Conservation (phyloP, 495 filamentous ascomycete species). For the Ramalina intermedia region DNA sequence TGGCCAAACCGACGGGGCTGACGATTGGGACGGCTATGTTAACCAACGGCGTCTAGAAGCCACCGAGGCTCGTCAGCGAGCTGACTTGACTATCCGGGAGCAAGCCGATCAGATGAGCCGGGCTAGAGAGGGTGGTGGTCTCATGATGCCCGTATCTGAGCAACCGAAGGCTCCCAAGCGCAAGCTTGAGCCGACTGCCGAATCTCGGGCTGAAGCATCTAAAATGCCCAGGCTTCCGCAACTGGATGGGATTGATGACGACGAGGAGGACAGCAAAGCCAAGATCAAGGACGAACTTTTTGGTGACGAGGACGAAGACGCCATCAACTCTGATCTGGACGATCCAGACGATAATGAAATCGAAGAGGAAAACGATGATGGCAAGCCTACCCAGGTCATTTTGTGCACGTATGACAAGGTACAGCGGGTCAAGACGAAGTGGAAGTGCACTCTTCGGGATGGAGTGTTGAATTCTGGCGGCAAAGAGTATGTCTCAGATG, state of each 20-base stretch:
- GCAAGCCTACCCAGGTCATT: slow-evolving; percentile 68
- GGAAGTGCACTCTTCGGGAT: slow-evolving; percentile 98
- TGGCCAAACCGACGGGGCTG: slow-evolving; percentile 62
- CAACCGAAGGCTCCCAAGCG: slow-evolving; percentile 15
- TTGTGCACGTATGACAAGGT: slow-evolving; percentile 99
- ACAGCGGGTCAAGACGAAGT: slow-evolving; percentile 98
- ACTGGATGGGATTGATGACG: slow-evolving; percentile 47
- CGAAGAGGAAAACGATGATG: slow-evolving; percentile 70
- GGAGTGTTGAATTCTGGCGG: slow-evolving; percentile 82
- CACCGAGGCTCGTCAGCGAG: slow-evolving; percentile 7
- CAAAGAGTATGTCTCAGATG: slow-evolving; percentile 50
- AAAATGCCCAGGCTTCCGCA: slow-evolving; percentile 24
- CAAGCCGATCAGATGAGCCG: slow-evolving; percentile 54
- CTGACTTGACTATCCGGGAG: slow-evolving; percentile 36
- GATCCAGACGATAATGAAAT: slow-evolving; percentile 76
- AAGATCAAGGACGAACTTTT: slow-evolving; percentile 38
- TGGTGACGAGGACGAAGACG: slow-evolving; percentile 64
- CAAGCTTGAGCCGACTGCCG: slow-evolving; percentile 15
- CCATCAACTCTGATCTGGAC: slow-evolving; percentile 97
- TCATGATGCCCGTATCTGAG: slow-evolving; percentile 53
- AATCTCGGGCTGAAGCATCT: slow-evolving; percentile 7
- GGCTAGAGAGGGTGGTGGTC: slow-evolving; percentile 62
- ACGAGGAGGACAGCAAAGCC: slow-evolving; percentile 36
- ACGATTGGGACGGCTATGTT: slow-evolving; percentile 47
- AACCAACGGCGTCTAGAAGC: slow-evolving; percentile 39